Evolutionary conservation across 106 monocot species (phyloP).

Genomic region (Allium fistulosum): DNA sequence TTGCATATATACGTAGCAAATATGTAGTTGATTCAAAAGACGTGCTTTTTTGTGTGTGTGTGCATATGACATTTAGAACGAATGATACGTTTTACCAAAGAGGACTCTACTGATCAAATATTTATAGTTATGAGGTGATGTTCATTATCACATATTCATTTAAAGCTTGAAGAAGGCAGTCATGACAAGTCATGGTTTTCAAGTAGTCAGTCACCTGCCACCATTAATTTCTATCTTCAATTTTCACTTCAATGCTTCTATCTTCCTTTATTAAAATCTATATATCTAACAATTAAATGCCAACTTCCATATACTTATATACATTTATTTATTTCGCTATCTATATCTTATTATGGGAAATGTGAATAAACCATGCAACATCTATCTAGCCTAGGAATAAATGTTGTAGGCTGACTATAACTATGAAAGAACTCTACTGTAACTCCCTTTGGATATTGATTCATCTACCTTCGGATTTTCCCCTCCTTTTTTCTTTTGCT

Average conservation of each 20-base stretch:
- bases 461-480: not conserved
- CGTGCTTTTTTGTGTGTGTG: not conserved
- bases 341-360: not conserved
- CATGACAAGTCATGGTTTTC: not conserved
- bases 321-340: not conserved
- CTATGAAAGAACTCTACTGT: not conserved
- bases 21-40: not conserved
- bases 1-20: not conserved
- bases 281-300: not conserved
- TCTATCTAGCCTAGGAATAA: not conserved
- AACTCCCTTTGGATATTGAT: not conserved
- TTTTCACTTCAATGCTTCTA: constrained; percentile 2
- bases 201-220: constrained; percentile 3
- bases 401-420: not conserved
- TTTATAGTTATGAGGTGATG: not conserved
- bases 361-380: not conserved
- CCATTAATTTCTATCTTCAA: constrained; percentile 6
- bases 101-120: not conserved
- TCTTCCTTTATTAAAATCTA: not conserved
- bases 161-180: constrained; percentile 8
- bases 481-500: no score
- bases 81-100: not conserved
- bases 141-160: not conserved
- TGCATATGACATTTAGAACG: not conserved
- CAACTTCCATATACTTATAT: not conserved